A percentile compares a stretch with the other conserved stretches of the same genome.
These are phyloP conservation scores for Nectriaceae sp. DNA, from an alignment of 2,329 filamentous ascomycete species.

Conservation along the genomic window DNA sequence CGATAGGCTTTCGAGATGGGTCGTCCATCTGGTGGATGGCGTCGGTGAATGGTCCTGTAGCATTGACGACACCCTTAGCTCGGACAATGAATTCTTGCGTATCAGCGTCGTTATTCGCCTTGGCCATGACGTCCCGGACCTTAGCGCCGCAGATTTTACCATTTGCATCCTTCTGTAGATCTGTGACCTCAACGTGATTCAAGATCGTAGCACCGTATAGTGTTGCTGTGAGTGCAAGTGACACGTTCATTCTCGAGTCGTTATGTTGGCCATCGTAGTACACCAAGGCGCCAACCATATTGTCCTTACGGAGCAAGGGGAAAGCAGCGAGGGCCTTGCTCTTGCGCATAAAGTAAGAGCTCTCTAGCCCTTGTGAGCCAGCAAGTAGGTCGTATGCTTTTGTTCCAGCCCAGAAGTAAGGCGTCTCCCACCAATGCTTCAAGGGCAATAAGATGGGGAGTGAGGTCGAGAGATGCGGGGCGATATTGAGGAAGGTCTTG, in stretches of 20 bases:
- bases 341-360: conserved; percentile 78
- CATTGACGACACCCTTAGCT: conserved; percentile 82
- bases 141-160: conserved; percentile 71
- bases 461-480: conserved; percentile 78
- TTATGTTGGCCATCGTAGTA: conserved; percentile 90
- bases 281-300: conserved; percentile 74
- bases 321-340: conserved; percentile 77
- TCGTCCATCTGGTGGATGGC: conserved; percentile 81
- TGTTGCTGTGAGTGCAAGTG: conserved; percentile 76
- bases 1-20: conserved; percentile 66
- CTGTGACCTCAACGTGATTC: conserved; percentile 79
- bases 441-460: conserved; percentile 83
- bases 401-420: conserved; percentile 70
- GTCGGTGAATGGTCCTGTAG: conserved; percentile 81
- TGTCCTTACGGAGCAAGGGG: conserved; percentile 74
- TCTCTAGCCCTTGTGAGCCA: conserved; percentile 80
- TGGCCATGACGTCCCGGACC: conserved; percentile 57
- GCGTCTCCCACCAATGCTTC: conserved; percentile 81
- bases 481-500: conserved; percentile 81
- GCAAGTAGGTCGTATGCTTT: conserved; percentile 83
- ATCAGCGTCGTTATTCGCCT: conserved; percentile 46
- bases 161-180: conserved; percentile 68
- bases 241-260: conserved; percentile 86
- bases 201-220: conserved; percentile 79
- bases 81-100: conserved; percentile 66